Conservation (phyloP, 768 basidiomycete species). For the Termitomyces sp. region DNA sequence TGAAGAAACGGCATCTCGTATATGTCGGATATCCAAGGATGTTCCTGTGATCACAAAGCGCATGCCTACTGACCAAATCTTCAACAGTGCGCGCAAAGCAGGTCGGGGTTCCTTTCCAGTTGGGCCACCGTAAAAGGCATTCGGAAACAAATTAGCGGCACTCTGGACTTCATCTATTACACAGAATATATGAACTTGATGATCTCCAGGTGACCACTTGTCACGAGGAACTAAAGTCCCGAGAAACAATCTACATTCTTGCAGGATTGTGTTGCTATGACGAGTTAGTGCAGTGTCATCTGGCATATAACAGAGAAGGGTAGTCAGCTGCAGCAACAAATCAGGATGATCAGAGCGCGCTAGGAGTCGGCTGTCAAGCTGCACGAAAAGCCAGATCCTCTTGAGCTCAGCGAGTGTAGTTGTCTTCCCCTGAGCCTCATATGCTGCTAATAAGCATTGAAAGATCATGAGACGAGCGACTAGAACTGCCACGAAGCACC, state of each 20-base stretch:
- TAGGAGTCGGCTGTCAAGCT: neutral
- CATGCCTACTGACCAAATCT: neutral
- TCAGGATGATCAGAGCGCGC: neutral
- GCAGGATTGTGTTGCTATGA: neutral
- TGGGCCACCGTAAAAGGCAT: neutral
- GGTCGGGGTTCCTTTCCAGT: neutral
- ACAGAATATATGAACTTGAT: neutral
- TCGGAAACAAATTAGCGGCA: neutral
- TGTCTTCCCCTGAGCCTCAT: neutral
- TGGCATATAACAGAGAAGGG: neutral
- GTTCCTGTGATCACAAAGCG: neutral
- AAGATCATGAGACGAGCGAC: neutral
- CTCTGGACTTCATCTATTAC: neutral
- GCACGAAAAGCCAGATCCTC: neutral
- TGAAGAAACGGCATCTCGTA: neutral
- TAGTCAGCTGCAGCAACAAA: neutral
- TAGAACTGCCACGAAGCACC: neutral
- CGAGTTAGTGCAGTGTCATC: too few relatives aligned
- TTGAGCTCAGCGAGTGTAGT: neutral
- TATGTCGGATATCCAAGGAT: neutral
- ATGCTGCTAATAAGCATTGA: neutral
- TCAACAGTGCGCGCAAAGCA: neutral
- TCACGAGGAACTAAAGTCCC: neutral
- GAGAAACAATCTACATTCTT: neutral
- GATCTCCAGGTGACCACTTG: neutral